Percentiles rank a stretch among this genome's conserved stretches.
Conservation (phyloP, 2,329 filamentous ascomycete genomes). For the Ceratocystis cacaofunesta region DNA sequence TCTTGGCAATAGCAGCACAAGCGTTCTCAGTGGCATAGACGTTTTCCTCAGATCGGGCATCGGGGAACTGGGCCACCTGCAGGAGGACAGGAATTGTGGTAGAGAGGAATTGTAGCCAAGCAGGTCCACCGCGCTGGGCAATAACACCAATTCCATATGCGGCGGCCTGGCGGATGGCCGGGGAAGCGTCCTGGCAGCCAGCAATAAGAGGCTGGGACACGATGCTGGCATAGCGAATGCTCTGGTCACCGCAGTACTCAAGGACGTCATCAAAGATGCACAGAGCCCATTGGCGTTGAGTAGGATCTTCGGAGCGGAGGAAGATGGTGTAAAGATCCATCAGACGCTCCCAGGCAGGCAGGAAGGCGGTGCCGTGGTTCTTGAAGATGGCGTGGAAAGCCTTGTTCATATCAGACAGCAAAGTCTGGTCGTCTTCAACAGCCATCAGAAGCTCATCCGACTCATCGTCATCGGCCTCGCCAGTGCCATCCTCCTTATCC, state of each 20-base stretch:
- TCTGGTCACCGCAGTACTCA: slow-evolving; percentile 85
- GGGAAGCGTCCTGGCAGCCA: slow-evolving; percentile 71
- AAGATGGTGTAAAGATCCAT: slow-evolving; percentile 77
- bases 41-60: slow-evolving; percentile 79
- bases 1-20: slow-evolving; percentile 91
- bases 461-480: slow-evolving; percentile 80
- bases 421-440: slow-evolving; percentile 91
- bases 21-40: slow-evolving; percentile 97
- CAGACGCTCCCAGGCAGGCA: slow-evolving; percentile 75
- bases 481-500: slow-evolving; percentile 56
- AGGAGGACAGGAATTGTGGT: slow-evolving; percentile 70
- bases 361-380: slow-evolving; percentile 73
- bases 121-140: slow-evolving; percentile 74
- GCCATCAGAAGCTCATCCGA: slow-evolving; percentile 76
- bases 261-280: slow-evolving; percentile 98
- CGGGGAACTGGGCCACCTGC: slow-evolving; percentile 63
- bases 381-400: slow-evolving; percentile 99
- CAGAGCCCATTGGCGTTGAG: slow-evolving; percentile 94
- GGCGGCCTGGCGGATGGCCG: slow-evolving; percentile 88
- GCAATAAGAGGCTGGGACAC: slow-evolving; percentile 77
- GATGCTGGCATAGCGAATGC: slow-evolving; percentile 70
- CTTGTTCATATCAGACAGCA: slow-evolving; percentile 99
- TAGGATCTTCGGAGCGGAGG: slow-evolving; percentile 65
- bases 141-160: slow-evolving; percentile 93
- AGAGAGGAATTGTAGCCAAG: slow-evolving; percentile 78